Conservation (phyloP, 148 eudicot genomes). For the Nepenthes gracilis region DNA sequence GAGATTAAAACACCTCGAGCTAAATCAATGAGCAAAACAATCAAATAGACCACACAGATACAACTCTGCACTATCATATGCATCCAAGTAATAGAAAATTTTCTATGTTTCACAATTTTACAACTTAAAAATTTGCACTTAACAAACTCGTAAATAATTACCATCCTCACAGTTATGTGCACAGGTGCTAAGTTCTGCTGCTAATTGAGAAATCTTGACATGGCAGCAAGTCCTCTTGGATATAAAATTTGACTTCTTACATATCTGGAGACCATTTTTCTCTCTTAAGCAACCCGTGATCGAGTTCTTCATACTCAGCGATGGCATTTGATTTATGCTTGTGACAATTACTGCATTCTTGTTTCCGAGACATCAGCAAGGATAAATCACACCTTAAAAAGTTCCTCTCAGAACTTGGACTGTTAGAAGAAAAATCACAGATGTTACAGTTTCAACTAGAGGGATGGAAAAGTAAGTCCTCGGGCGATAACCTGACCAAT, state of each 20-base stretch:
- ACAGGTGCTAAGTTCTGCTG: constrained; percentile 3
- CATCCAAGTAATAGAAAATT: too few relatives aligned
- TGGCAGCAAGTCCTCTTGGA: constrained; percentile 53
- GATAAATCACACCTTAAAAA: constrained; percentile 14
- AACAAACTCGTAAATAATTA: constrained; percentile 14
- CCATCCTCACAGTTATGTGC: constrained; percentile 39
- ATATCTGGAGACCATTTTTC: constrained; percentile 55
- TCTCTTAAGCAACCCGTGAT: constrained; percentile 52
- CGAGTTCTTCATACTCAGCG: constrained; percentile 57
- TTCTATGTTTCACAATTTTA: too few relatives aligned
- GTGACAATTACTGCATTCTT: constrained; percentile 17
- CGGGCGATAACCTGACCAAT: neutral
- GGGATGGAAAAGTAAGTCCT: neutral
- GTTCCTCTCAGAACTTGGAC: constrained; percentile 16
- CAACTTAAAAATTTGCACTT: too few relatives aligned
- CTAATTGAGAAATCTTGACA: constrained; percentile 32
- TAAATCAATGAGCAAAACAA: too few relatives aligned
- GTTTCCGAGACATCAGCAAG: constrained; percentile 33
- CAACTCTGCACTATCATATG: too few relatives aligned
- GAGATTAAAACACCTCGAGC: too few relatives aligned
- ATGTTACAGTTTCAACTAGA: neutral
- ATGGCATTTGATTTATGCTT: constrained; percentile 77
- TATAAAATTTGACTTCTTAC: constrained; percentile 63
- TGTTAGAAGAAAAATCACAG: neutral
- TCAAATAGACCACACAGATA: too few relatives aligned